phyloP scores from a whole-genome alignment of 1,284 basidiomycete genomes.

The Ustilago crameri region DNA sequence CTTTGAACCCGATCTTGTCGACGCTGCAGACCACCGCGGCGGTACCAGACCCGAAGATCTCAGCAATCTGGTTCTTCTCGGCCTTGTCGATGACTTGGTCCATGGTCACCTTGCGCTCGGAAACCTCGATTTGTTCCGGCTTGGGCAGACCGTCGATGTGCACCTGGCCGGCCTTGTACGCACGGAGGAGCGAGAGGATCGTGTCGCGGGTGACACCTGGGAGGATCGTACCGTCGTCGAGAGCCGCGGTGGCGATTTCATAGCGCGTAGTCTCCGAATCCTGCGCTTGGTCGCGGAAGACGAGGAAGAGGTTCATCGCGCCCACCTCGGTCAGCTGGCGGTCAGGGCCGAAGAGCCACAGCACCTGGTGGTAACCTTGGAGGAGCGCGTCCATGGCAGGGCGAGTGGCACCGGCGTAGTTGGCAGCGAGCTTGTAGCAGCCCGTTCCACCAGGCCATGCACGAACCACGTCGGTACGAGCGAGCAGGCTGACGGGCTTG shows the following conservation, averaged over 20 bases:
- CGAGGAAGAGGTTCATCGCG: constrained; percentile 56
- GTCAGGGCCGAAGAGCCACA: constrained; percentile 51
- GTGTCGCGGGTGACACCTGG: constrained; percentile 93
- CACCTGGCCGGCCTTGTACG: constrained; percentile 75
- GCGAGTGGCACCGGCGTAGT: constrained; percentile 68
- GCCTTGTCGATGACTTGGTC: constrained; percentile 44
- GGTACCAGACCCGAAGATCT: constrained; percentile 53
- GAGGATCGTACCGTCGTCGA: constrained; percentile 80
- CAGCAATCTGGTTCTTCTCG: constrained; percentile 27
- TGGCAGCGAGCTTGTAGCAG: constrained; percentile 88
- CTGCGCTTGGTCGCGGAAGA: constrained; percentile 40
- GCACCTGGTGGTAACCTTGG: constrained; percentile 50
- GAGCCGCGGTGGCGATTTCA: constrained; percentile 70
- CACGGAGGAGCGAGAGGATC: constrained; percentile 76
- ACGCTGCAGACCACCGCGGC: constrained; percentile 53
- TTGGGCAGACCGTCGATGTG: constrained; percentile 50
- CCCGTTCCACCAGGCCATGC: constrained; percentile 93
- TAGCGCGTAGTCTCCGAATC: constrained; percentile 25
- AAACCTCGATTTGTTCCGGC: constrained; percentile 32
- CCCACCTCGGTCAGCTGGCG: constrained; percentile 54
- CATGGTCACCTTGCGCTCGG: constrained; percentile 52
- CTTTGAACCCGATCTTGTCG: constrained; percentile 51
- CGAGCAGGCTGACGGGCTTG: constrained; percentile 50
- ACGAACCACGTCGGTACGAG: constrained; percentile 70
- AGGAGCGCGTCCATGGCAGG: constrained; percentile 47